Conservation (phyloP, 2,329 filamentous ascomycete genomes). For the Harringtonia lauricola region DNA sequence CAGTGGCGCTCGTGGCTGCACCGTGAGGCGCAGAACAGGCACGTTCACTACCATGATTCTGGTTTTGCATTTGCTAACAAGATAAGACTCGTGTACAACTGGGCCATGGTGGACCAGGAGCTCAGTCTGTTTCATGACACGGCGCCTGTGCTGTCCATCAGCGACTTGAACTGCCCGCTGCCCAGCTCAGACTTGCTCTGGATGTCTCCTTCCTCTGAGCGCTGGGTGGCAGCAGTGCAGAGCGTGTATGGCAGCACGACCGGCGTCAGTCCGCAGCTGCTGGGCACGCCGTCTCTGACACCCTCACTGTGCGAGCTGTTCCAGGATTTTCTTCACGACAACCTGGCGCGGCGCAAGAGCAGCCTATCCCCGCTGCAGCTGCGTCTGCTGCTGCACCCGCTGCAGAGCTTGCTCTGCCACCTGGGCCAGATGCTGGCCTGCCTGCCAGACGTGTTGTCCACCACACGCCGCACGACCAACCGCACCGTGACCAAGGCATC, state of each 20-base stretch:
- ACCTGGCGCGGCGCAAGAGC: constrained; percentile 37
- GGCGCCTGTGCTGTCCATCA: constrained; percentile 50
- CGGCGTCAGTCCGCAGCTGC: constrained; percentile 37
- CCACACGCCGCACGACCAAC: constrained; percentile 26
- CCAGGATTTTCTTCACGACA: constrained; percentile 55
- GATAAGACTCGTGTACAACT: constrained; percentile 58
- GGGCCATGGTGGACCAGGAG: constrained; percentile 66
- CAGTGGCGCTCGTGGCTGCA: constrained; percentile 55
- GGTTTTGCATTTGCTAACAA: constrained; percentile 13
- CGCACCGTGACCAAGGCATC: constrained; percentile 46
- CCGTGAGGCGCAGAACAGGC: constrained; percentile 52
- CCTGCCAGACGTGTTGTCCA: constrained; percentile 42
- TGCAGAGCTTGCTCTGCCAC: constrained; percentile 55
- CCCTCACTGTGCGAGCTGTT: constrained; percentile 55
- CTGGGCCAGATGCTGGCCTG: constrained; percentile 54
- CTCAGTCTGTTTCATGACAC: constrained; percentile 56
- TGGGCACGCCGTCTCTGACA: constrained; percentile 39
- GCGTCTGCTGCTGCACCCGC: constrained; percentile 55
- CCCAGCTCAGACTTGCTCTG: constrained; percentile 51
- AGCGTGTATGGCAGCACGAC: constrained; percentile 41
- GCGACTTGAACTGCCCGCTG: constrained; percentile 53
- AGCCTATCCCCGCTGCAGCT: constrained; percentile 43
- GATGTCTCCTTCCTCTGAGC: constrained; percentile 44
- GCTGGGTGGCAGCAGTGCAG: constrained; percentile 51
- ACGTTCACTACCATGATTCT: constrained; percentile 16